Percentiles rank a stretch among this genome's conserved stretches.
Conservation (phyloP, 495 filamentous ascomycete species). For the Lasiosphaeria ovina region DNA sequence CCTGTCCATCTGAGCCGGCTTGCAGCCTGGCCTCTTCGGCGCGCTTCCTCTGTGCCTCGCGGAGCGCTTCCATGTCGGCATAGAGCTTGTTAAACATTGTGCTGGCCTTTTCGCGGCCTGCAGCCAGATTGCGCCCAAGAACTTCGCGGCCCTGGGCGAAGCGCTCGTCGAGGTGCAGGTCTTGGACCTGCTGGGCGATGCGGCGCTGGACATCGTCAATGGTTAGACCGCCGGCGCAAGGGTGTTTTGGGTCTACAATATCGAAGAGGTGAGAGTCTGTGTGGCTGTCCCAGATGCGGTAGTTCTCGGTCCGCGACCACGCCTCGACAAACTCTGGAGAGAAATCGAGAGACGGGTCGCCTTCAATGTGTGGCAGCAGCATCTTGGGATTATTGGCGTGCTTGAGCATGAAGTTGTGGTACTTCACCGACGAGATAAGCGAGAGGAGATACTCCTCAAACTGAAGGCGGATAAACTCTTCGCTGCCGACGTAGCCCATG, state of each 20-base stretch:
- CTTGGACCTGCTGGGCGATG: constrained; percentile 81
- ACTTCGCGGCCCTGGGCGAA: constrained; percentile 75
- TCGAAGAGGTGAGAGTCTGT: constrained; percentile 88
- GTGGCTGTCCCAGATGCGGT: constrained; percentile 69
- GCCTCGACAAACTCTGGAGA: constrained; percentile 69
- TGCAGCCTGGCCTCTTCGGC: constrained; percentile 57
- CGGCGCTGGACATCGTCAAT: constrained; percentile 94
- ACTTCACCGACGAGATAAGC: constrained; percentile 83
- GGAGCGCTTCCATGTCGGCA: constrained; percentile 80
- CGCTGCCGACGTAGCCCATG: constrained; percentile 91
- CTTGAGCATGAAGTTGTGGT: constrained; percentile 70
- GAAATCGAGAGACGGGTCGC: constrained; percentile 83
- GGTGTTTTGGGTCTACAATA: constrained; percentile 88
- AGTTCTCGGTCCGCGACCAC: constrained; percentile 87
- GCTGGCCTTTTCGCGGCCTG: constrained; percentile 79
- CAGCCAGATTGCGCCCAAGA: constrained; percentile 74
- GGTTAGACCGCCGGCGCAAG: constrained; percentile 88
- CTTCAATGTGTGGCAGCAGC: constrained; percentile 66
- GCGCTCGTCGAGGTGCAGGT: constrained; percentile 83
- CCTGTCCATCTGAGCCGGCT: constrained; percentile 21
- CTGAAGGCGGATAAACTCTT: constrained; percentile 96
- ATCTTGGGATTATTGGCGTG: constrained; percentile 59
- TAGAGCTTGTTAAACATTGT: constrained; percentile 82
- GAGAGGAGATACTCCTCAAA: constrained; percentile 97
- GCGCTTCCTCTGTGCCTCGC: constrained; percentile 74